Conservation (phyloP, 768 basidiomycete species). For the Tricholoma flavovirens region DNA sequence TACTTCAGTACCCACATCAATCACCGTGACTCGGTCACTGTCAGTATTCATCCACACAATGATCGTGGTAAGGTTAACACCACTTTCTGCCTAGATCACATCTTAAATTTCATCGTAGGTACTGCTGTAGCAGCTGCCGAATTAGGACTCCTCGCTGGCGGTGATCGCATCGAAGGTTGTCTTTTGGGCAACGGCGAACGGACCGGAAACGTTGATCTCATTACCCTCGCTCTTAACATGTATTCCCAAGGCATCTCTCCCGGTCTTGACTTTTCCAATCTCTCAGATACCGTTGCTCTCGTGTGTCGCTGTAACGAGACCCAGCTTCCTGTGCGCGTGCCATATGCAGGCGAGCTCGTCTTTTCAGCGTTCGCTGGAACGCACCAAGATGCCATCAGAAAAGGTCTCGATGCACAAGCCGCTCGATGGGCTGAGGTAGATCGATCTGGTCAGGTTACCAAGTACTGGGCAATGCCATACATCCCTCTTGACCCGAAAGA, state of each 20-base stretch:
- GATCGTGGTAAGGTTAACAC: constrained; percentile 52
- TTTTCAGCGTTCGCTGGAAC: constrained; percentile 85
- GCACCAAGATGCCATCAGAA: constrained; percentile 85
- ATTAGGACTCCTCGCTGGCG: constrained; percentile 72
- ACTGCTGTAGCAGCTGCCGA: constrained; percentile 79
- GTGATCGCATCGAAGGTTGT: constrained; percentile 79
- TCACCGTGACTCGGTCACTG: constrained; percentile 63
- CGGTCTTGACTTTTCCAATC: constrained; percentile 67
- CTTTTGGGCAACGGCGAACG: constrained; percentile 84
- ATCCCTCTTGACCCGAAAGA: constrained; percentile 83
- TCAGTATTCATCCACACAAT: constrained; percentile 80
- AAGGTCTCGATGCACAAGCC: constrained; percentile 69
- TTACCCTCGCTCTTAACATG: constrained; percentile 75
- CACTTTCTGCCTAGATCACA: neutral
- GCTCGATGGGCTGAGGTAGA: constrained; percentile 47
- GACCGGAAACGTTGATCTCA: constrained; percentile 82
- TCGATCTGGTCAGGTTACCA: constrained; percentile 33
- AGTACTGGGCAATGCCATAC: constrained; percentile 75
- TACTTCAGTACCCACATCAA: constrained; percentile 68
- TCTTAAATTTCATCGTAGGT: constrained; percentile 29
- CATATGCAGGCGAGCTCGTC: constrained; percentile 79
- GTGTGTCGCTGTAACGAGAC: constrained; percentile 79
- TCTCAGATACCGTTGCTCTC: constrained; percentile 66
- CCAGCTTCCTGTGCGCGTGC: constrained; percentile 73
- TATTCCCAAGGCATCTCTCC: constrained; percentile 82